Conservation (phyloP, 2,329 filamentous ascomycete species). For the Apiospora sp. region DNA sequence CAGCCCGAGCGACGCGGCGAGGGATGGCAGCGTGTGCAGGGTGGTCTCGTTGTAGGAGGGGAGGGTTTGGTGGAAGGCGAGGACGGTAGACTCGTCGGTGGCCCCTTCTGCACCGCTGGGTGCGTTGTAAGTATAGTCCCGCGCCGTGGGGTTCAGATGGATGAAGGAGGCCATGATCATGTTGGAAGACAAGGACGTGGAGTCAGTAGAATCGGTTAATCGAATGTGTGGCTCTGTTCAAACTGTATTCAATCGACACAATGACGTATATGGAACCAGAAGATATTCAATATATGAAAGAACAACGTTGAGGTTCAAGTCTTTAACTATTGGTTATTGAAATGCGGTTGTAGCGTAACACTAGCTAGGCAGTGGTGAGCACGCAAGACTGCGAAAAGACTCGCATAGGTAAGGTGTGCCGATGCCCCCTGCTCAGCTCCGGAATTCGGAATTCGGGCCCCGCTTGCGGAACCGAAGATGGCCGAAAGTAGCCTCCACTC, state of each 20-base stretch:
- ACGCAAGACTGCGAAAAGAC: slow-evolving; percentile 6
- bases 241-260: not conserved
- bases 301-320: not conserved
- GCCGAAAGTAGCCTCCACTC: slow-evolving; percentile 17
- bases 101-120: not conserved
- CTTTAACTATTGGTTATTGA: not conserved
- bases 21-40: slow-evolving; percentile 55
- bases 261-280: not conserved
- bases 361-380: not conserved
- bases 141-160: slow-evolving; percentile 14
- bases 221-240: not conserved
- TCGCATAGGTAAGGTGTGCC: not conserved
- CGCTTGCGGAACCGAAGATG: slow-evolving; percentile 20
- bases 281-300: not conserved
- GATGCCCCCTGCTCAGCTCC: not conserved
- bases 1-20: slow-evolving; percentile 67
- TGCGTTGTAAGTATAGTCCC: not conserved
- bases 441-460: not conserved
- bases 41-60: slow-evolving; percentile 64
- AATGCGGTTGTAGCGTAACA: not conserved
- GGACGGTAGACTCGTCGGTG: not conserved
- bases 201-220: not conserved
- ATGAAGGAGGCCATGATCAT: not conserved
- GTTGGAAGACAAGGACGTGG: not conserved
- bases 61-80: slow-evolving; percentile 64